phyloP scores from a whole-genome alignment of 2,329 filamentous ascomycete genomes.

The Colletotrichum tamarilloi region DNA sequence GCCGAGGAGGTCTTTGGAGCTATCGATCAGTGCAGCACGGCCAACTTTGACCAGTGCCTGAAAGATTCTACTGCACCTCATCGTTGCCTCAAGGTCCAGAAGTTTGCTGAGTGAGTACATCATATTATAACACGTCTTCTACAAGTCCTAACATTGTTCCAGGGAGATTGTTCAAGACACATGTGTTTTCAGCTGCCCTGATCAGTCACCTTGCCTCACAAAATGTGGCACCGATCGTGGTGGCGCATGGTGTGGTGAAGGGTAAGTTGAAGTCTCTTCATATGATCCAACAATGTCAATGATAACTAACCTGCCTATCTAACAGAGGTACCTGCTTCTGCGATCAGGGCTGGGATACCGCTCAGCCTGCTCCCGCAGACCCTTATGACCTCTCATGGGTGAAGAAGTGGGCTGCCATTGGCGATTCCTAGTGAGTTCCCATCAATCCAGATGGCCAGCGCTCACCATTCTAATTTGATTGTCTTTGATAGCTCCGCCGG shows the following conservation, averaged over 20 bases:
- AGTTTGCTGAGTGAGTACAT: neutral
- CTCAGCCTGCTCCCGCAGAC: neutral
- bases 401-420: conserved; percentile 46
- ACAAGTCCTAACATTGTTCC: no score
- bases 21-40: neutral
- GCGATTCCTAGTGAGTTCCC: conserved; percentile 44
- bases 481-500: neutral
- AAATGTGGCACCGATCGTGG: neutral
- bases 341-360: neutral
- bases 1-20: neutral
- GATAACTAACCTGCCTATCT: neutral
- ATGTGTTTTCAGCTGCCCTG: neutral
- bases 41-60: neutral
- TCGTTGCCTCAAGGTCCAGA: neutral
- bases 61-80: neutral
- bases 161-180: neutral
- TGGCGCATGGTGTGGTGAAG: neutral
- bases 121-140: no score
- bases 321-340: neutral
- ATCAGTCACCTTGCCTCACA: neutral
- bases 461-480: neutral
- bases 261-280: neutral
- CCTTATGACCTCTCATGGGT: conserved; percentile 42
- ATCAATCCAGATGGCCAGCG: no score
- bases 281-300: no score